Base-by-base conservation (phyloP, 75 land plant genomes). In the Pinus albicaulis region DNA sequence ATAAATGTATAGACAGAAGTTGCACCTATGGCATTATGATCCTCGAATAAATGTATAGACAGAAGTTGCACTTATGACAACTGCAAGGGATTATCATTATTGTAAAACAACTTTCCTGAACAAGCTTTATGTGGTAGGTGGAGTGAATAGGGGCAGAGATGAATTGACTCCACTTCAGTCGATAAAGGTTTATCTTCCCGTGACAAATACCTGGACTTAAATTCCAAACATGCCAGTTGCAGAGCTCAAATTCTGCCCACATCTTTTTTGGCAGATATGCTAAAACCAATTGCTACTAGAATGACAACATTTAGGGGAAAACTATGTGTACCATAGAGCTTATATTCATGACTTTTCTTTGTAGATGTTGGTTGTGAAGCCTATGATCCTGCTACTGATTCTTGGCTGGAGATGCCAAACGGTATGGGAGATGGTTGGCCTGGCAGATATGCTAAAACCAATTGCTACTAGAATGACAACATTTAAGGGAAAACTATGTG, bases 401-500 rank as follows among this genome's bases (percentile, higher is more conserved):
- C 79, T 55, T 97, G 99, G 99, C 68, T 56, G 7, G 99, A 97
- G 79, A 97, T 97, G 99, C 98, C 99, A 52, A 66, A 17, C 23
- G 99, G 99, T 16, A 97, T 97, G 99, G 99, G 99, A 12, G 99
- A 94, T 63, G 95, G 98, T 63, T 97, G 99, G 99, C 99, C 99
- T 58, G 98, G 93, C 6, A 83, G 86, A 22, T 98, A 97, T 53
- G 99, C 99, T 38, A 98, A 93, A 2, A 92, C 99, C 99, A n/a
- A 95, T 97, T 79, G 98, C 99, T 10, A 95, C 98, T 11, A 98
- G 99, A 57, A 87, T 95, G 92, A 92, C 93, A 38, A 73, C 95
- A 20, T 97, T 86, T 58, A 79, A 80, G 57, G 98, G 98, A 11
- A 87, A 70, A 79, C 78, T 97, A 65, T 91, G 81, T 85, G 99